Conservation (phyloP, 2,329 filamentous ascomycete genomes). For the Hymenoscyphus albidus region DNA sequence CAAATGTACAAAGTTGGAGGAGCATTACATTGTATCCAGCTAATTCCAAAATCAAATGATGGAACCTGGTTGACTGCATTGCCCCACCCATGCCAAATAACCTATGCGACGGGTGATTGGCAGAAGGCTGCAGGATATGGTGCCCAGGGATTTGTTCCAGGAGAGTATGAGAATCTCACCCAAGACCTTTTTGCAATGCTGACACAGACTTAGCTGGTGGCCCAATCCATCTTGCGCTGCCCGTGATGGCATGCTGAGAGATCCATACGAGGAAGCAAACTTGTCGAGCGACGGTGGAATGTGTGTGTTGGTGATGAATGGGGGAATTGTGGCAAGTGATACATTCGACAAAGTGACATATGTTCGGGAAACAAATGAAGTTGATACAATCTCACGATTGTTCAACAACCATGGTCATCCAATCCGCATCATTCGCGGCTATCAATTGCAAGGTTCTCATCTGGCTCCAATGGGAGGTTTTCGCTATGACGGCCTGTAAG, state of each 20-base stretch:
- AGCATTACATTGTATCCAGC: not conserved
- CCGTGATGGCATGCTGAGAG: conserved; percentile 51
- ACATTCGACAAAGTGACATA: conserved; percentile 40
- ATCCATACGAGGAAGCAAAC: conserved; percentile 43
- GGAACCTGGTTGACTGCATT: not conserved
- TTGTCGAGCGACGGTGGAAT: conserved; percentile 42
- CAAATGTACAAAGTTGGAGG: not conserved
- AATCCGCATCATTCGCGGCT: conserved; percentile 51
- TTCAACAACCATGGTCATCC: conserved; percentile 47
- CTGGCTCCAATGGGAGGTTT: conserved; percentile 50
- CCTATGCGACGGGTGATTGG: not conserved
- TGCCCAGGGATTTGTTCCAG: not conserved
- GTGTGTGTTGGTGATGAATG: not conserved
- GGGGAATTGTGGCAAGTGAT: conserved; percentile 37
- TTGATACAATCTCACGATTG: conserved; percentile 44
- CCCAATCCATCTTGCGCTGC: conserved; percentile 52
- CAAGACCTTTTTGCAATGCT: not conserved
- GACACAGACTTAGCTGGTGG: conserved; percentile 49
- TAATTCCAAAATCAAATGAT: not conserved
- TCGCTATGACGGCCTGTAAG: conserved; percentile 56
- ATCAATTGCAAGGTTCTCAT: conserved; percentile 46
- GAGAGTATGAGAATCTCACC: not conserved
- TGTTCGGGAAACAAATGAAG: conserved; percentile 41
- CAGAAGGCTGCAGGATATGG: not conserved
- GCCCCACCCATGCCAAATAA: no score